Conservation (phyloP, 139 green algal species). For the Tetraselmis chui region DNA sequence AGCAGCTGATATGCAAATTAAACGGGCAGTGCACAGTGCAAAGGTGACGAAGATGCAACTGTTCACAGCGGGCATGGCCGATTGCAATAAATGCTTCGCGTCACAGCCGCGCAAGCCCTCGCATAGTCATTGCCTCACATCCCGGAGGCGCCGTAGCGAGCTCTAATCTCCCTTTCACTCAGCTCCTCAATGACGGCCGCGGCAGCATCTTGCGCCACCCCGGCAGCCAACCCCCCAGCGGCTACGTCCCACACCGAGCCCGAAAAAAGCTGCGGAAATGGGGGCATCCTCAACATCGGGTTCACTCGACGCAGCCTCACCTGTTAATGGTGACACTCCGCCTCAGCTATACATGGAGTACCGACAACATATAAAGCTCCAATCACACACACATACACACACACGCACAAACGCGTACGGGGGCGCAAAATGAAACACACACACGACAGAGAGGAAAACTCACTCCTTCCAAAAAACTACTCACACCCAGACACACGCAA, state of each 20-base stretch:
- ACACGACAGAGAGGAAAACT: no score
- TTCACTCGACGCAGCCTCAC: neutral
- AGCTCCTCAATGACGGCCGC: neutral
- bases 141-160: neutral
- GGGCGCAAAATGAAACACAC: no score
- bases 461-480: no score
- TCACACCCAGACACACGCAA: no score
- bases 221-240: no score
- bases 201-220: neutral
- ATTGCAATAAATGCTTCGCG: no score
- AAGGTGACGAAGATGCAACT: no score
- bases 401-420: no score
- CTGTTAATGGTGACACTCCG: neutral
- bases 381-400: neutral
- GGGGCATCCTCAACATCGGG: neutral
- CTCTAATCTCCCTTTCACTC: neutral
- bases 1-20: no score
- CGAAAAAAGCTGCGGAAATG: neutral
- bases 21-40: no score
- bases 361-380: neutral
- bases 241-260: neutral
- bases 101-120: no score
- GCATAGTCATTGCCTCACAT: neutral
- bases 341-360: neutral
- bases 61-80: no score